Conservation (phyloP, 2,329 filamentous ascomycete species). For the Talaromyces sp. region DNA sequence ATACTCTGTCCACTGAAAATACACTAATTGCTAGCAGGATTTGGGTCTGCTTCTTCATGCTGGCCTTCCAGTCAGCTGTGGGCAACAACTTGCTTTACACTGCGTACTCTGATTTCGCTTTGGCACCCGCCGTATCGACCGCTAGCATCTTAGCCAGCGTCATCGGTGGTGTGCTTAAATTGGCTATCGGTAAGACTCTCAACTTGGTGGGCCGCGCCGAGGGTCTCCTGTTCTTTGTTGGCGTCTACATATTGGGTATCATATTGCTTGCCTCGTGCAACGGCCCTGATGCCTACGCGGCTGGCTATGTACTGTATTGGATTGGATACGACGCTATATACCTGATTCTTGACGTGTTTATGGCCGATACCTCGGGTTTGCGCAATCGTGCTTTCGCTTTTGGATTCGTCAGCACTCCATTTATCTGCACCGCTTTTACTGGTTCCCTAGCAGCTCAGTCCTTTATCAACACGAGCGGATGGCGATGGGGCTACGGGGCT, state of each 20-base stretch:
- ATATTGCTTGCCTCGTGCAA: conserved; percentile 61
- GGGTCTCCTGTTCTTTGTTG: conserved; percentile 52
- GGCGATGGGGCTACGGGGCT: conserved; percentile 62
- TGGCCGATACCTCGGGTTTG: conserved; percentile 61
- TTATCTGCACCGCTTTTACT: conserved; percentile 59
- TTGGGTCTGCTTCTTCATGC: conserved; percentile 46
- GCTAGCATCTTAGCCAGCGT: conserved; percentile 55
- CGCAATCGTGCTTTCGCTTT: conserved; percentile 60
- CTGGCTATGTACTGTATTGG: conserved; percentile 61
- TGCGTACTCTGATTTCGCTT: conserved; percentile 51
- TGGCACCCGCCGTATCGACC: conserved; percentile 50
- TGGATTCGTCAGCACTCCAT: conserved; percentile 58
- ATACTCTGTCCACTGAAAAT: neutral
- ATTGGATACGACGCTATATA: conserved; percentile 56
- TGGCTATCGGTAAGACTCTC: conserved; percentile 61
- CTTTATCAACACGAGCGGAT: conserved; percentile 48
- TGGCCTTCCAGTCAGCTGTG: conserved; percentile 43
- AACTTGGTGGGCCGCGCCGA: conserved; percentile 62
- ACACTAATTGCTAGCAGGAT: conserved; percentile 35
- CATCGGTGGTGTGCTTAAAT: conserved; percentile 57
- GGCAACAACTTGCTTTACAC: conserved; percentile 46
- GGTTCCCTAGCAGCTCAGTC: conserved; percentile 54
- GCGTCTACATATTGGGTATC: conserved; percentile 49
- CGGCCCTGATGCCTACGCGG: conserved; percentile 60
- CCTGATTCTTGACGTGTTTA: conserved; percentile 57